Base-by-base conservation (phyloP, 2,329 filamentous ascomycete genomes). In the Alternaria viburni region DNA sequence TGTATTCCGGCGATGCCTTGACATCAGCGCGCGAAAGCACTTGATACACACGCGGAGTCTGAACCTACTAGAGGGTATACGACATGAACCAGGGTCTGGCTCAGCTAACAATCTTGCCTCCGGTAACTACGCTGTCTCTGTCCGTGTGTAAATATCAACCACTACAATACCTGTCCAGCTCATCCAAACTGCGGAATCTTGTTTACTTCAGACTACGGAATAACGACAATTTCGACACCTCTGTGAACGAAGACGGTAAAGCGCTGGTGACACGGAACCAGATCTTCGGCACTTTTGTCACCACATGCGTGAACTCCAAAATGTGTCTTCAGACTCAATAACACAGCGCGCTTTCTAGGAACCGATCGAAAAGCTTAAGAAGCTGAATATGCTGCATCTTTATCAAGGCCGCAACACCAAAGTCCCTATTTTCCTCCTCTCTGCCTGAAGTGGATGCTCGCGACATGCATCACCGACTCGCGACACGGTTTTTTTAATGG, bases 351-450 rank as follows among this genome's bases (percentile, higher is more conserved):
- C 36, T 41, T 41, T 17, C 36, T 41, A 64, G 58, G 55, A 36
- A 17, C 54, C 51, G 10, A 58, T 66, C 41, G 17, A 15, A 32
- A n/a, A 23, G 11, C 58, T 59, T 5, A 59, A 59, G 32, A 45
- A 59, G 26, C 25, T 66, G 28, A 50, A 36, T 12, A 50, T 62
- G 12, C 21, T 66, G 6, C 64, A 64, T 4, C 50, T 62, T 26
- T 57, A 64, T 5, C 45, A 62, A 36, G 23, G 57, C 6, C 25
- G 28, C 19, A 12, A 41, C 13, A 47, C 4, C 3, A 17, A 41
- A 41, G 36, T 41, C 36, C 15, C 36, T 17, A 41, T 17, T 51
- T n/a, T 26, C 43, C 26, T 17, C n/a, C 12, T 15, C 44, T 11
- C 11, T 8, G 6, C 13, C 21, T 10, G 13, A 15, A 6, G 51